Evolutionary conservation across 257 asterid species (phyloP).

Genomic region (Solanum chilense): DNA sequence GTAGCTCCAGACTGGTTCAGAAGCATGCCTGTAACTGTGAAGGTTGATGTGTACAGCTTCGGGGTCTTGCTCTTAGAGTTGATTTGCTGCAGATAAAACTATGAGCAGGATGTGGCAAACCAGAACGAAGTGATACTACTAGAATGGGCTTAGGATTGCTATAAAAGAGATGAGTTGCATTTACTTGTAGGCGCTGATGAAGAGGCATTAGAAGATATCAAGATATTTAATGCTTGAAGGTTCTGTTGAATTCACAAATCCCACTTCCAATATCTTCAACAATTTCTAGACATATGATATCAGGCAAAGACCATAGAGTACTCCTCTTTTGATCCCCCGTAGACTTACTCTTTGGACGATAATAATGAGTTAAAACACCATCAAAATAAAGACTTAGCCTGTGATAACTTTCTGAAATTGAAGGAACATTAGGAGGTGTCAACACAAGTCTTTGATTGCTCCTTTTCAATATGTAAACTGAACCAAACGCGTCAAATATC

Average conservation of each 20-base stretch:
- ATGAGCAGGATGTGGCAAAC: neutral
- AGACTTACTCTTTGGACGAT: conserved; percentile 20
- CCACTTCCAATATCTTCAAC: conserved; percentile 26
- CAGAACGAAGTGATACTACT: neutral
- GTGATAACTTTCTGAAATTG: conserved; percentile 15
- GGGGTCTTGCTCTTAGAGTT: neutral
- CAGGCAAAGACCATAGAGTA: conserved; percentile 12
- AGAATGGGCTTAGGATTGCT: neutral
- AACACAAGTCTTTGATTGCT: conserved; percentile 1
- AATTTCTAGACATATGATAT: conserved; percentile 13
- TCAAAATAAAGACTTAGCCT: conserved; percentile 32
- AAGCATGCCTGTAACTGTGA: neutral
- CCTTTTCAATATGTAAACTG: conserved; percentile 9
- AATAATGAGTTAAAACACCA: conserved; percentile 35
- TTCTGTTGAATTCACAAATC: conserved; percentile 43
- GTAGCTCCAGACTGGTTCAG: neutral
- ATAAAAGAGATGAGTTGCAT: neutral
- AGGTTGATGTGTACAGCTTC: neutral
- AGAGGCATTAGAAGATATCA: neutral
- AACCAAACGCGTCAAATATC: conserved; percentile 17
- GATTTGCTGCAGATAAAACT: neutral
- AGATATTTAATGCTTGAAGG: conserved; percentile 23
- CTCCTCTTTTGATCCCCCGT: conserved; percentile 17
- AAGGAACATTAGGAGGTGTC: conserved; percentile 4
- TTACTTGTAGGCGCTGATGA: neutral